Conservation (phyloP, 2,329 filamentous ascomycete species). For the Epichloe gansuensis region DNA sequence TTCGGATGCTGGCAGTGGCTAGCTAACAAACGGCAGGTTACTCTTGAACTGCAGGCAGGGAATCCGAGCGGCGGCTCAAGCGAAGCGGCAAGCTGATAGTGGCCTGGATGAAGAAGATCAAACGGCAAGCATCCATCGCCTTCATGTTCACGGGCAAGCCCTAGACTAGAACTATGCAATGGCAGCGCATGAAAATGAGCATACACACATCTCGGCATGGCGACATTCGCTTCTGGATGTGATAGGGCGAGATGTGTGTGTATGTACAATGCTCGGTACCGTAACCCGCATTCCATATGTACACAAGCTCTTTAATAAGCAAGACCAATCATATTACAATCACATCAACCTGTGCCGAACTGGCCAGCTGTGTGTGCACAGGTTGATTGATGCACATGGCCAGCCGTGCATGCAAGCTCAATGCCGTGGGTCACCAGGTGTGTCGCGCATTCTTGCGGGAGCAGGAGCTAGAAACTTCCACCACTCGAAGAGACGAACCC, state of each 20-base stretch:
- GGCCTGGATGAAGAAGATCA: background rate
- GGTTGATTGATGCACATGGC: background rate
- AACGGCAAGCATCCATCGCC: background rate
- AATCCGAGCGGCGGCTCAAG: constrained; percentile 1
- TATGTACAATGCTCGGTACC: background rate
- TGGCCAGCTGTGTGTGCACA: background rate
- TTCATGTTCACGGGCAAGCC: too few species aligned
- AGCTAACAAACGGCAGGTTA: constrained; percentile 10
- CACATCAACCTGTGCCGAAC: background rate
- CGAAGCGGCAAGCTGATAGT: background rate
- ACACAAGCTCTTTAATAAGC: background rate
- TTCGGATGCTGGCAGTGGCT: background rate
- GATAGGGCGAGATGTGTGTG: background rate
- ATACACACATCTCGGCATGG: background rate
- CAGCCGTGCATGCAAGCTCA: background rate
- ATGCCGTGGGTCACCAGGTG: too few species aligned
- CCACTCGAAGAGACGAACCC: background rate
- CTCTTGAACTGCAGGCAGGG: constrained; percentile 11
- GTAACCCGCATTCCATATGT: background rate
- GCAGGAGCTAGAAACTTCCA: constrained; percentile 13
- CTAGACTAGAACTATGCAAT: background rate
- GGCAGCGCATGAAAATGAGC: background rate
- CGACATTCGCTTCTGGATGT: background rate
- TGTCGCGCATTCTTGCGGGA: background rate
- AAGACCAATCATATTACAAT: background rate